Evolutionary conservation across 2,329 filamentous ascomycete genomes (phyloP), one percentile per base, ranked within the genome.

Genomic region (Phialophora chinensis): DNA sequence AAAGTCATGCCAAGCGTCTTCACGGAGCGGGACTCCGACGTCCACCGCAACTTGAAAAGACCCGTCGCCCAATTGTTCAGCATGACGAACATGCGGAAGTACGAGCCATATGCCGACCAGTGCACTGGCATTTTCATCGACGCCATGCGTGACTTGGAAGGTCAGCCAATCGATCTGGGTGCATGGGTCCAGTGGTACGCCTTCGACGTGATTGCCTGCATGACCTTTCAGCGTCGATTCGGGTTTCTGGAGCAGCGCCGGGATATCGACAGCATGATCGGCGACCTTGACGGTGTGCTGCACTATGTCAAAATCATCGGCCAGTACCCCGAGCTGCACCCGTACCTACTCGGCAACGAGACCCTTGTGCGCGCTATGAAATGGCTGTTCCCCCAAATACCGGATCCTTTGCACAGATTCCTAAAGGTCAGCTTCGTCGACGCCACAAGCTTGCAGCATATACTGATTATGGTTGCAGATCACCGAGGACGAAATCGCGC

Each of bases 141-240:
- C 5, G 38, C 49, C 17, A 66, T 69, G 63, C 49, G 56, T 3
- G 66, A 66, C 12, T 49, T 66, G 7, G 50, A 63, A 31, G 66
- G 64, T 8, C 49, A 63, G 27, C 31, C 63, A 5, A 29, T 69
- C 42, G 66, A 72, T 49, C 56, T 71, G 12, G 60, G 56, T 1
- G 42, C 33, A 25, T 93, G 90, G 90, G 79, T 93, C 63, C 91
- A 93, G 74, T 93, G 88, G 75, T 93, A 91, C 71, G 91, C 91
- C 0, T 93, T 93, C 72, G 91, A 93, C 73, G 90, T 92, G 11
- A 92, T 69, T 31, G 58, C 59, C 6, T 27, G 49, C 38, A 65
- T 69, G 33, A 68, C 67, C 1, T 69, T 69, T 78, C 88, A 86
- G 75, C 91, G 91, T 74, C 84, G 89, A 0, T 84, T 92, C 62